Evolutionary conservation across 768 basidiomycete species (phyloP), one percentile per base, ranked within the genome.

Genomic region (Mycena latifolia): DNA sequence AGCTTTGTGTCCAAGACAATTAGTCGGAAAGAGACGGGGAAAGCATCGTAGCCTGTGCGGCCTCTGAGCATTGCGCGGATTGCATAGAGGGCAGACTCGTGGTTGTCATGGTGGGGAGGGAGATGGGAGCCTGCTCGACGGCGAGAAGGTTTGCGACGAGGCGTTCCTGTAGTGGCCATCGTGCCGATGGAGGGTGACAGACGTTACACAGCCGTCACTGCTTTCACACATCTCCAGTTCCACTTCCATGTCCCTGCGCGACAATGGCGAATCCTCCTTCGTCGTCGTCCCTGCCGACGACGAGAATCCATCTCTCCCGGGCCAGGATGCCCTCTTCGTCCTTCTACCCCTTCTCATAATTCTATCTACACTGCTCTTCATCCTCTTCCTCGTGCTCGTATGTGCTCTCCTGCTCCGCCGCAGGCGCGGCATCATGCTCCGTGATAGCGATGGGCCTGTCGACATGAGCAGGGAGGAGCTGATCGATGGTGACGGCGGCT

Each of bases 1-100:
- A 99, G 87, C 77, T 95, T 93, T 50, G 93, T 96, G 79, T 99
- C 98, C 61, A 99, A 88, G 27, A 99, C 96, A 76, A 99, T 98
- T 73, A 99, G 86, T 72, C 97, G 86, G 81, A 96, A 99, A 78
- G 90, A 93, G 81, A 99, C 94, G 27, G 98, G 98, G 73, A 99
- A 96, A 33, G 97, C 95, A 78, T 99, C 97, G 81, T 99, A 99
- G 70, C 91, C 90, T 20, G 90, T 93, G 73, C 94, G 89, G 63
- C 91, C 87, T 73, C 88, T 92, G 80, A 99, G 89, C 79, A 95
- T 94, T 55, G 79, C 79, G 55, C 97, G 86, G 73, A 99, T 95
- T 60, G 86, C 80, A 62, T 81, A 75, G 63, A 95, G 77, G 27
- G 92, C 91, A 7, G 84, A 80, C 65, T 93, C 87, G 74, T 94